Evolutionary conservation across 441 rosid genomes (phyloP), one percentile per base, ranked within the genome.

Genomic region (Melastoma candidum): DNA sequence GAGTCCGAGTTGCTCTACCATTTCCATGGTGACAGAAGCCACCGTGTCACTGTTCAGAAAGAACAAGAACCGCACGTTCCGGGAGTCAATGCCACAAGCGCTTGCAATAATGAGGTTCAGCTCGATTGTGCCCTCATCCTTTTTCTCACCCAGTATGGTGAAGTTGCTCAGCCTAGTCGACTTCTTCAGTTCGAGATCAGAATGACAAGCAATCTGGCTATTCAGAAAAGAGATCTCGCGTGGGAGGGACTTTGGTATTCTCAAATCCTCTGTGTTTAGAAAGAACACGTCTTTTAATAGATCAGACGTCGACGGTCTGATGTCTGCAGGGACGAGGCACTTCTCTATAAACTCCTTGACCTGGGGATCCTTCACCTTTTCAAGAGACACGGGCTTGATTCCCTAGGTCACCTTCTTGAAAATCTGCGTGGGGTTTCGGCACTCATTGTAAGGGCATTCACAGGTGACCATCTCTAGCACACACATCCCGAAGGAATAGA

Each of bases 401-500:
- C 90, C 84, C 46, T 79, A 77, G 46, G 80, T 76, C 57, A 84
- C 96, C 75, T 77, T 87, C 84, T 80, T 84, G 69, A 71, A 87
- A 57, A 87, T 87, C 62, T 87, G 94, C 12, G 94, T 88, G 0
- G 80, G 79, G 64, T 84, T 87, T 60, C 64, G 69, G 84, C 96
- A 87, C 64, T 87, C 96, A 43, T 58, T 72, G 24, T 87, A 87
- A 4, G 96, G 94, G 56, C 81, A 80, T 60, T 87, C 96, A 64
- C 81, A 78, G 13, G 94, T 87, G 50, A 80, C 79, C 82, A 87
- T 76, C 83, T 87, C 94, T 54, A 87, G 58, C 70, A 87, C 70
- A 85, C 96, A 87, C 83, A 87, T 61, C 55, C 96, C 96, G 60
- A 87, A 87, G 24, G 94, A 82, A 74, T 87, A 87, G 45, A 84